Conservation (phyloP, 2,329 filamentous ascomycete species). For the Colletotrichum graminicola region DNA sequence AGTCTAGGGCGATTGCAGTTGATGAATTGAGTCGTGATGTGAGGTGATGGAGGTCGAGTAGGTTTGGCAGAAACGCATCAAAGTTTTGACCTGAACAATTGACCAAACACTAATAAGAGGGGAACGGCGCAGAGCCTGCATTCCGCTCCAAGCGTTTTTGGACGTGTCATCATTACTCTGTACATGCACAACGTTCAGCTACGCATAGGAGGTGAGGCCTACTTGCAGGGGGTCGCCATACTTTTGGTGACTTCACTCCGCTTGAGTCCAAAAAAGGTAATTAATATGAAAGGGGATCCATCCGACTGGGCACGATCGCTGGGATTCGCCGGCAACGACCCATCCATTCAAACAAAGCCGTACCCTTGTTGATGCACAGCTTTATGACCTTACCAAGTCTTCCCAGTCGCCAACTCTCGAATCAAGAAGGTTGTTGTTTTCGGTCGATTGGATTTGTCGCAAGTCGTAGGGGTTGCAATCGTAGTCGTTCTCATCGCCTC, state of each 20-base stretch:
- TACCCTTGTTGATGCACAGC: conserved; percentile 2
- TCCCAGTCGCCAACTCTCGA: background rate
- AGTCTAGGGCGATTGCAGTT: background rate
- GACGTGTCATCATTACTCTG: background rate
- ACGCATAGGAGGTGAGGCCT: background rate
- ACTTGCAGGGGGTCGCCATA: background rate
- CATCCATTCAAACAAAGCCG: background rate
- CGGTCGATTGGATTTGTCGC: background rate
- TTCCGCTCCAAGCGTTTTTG: background rate
- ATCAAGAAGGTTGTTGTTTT: background rate
- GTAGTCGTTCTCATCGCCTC: background rate
- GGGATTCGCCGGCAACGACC: background rate
- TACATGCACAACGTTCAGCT: background rate
- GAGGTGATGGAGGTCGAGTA: background rate
- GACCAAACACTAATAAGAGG: background rate
- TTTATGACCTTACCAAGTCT: background rate
- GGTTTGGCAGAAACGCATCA: background rate
- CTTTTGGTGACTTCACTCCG: background rate
- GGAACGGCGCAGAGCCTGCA: background rate
- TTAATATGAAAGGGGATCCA: background rate
- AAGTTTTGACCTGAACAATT: background rate
- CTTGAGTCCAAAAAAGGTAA: background rate
- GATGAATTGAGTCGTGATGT: background rate
- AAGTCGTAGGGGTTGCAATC: background rate
- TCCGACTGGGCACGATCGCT: conserved; percentile 2